These are phyloP conservation scores for Solanum chilense DNA, from an alignment of 257 asterid species.

Conservation along the genomic window DNA sequence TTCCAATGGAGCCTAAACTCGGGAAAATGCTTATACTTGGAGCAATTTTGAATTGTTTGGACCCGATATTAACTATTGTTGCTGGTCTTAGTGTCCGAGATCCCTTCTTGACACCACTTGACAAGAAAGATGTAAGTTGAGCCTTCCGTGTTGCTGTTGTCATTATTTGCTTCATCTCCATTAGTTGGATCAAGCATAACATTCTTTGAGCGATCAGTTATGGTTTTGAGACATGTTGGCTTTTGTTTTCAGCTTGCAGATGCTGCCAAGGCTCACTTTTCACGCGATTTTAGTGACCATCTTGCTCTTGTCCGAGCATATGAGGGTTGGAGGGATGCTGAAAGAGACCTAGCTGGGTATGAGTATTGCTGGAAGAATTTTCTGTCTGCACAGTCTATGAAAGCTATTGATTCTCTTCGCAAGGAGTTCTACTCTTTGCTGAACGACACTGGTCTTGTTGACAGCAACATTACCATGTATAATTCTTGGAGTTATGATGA, in stretches of 20 bases:
- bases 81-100: conserved; percentile 92
- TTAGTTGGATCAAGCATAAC: background rate
- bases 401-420: conserved; percentile 85
- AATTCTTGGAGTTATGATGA: conserved; percentile 83
- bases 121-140: conserved; percentile 83
- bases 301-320: conserved; percentile 87
- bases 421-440: conserved; percentile 73
- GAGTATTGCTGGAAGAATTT: conserved; percentile 96
- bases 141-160: background rate
- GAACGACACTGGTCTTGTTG: conserved; percentile 79
- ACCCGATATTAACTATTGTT: conserved; percentile 81
- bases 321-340: conserved; percentile 89
- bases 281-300: conserved; percentile 82
- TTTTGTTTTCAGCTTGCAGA: conserved; percentile 65
- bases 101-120: conserved; percentile 85
- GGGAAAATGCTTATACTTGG: conserved; percentile 97
- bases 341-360: conserved; percentile 46
- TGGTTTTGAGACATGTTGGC: background rate
- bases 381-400: conserved; percentile 80
- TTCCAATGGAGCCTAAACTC: conserved; percentile 95
- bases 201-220: background rate
- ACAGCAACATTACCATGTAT: conserved; percentile 55
- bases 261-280: conserved; percentile 94
- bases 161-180: background rate
- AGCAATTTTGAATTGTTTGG: conserved; percentile 79